Conservation (phyloP, 495 filamentous ascomycete genomes). For the Delitschia confertaspora region DNA sequence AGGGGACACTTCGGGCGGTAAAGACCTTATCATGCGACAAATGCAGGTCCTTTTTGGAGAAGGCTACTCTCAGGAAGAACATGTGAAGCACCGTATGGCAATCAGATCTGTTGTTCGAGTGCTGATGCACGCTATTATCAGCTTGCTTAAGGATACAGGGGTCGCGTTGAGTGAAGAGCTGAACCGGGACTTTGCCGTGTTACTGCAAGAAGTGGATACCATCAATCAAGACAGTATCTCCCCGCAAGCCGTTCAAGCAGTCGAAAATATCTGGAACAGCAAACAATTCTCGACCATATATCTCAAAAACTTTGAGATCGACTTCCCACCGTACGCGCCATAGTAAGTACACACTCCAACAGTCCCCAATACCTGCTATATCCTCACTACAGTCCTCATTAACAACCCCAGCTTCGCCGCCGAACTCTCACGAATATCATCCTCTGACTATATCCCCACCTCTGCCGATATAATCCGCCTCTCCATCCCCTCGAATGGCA, state of each 20-base stretch:
- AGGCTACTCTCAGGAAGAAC: constrained; percentile 20
- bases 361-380: too few relatives aligned
- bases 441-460: constrained; percentile 11
- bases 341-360: too few relatives aligned
- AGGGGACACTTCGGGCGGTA: constrained; percentile 12
- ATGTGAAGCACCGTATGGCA: constrained; percentile 5
- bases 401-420: too few relatives aligned
- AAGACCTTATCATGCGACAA: constrained; percentile 24
- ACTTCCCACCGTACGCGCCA: constrained; percentile 20
- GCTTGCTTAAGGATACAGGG: constrained; percentile 21
- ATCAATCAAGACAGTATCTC: constrained; percentile 7
- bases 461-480: constrained; percentile 21
- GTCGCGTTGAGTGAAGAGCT: constrained; percentile 8
- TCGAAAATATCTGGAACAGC: constrained; percentile 21
- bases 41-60: constrained; percentile 20
- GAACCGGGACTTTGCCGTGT: constrained; percentile 19
- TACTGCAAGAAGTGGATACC: constrained; percentile 21
- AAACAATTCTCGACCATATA: constrained; percentile 11
- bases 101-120: constrained; percentile 17
- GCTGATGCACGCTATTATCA: constrained; percentile 21
- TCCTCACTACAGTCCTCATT: too few relatives aligned
- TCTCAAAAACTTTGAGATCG: constrained; percentile 23
- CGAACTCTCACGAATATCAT: constrained; percentile 8
- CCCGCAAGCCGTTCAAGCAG: constrained; percentile 11
- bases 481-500: constrained; percentile 15